Evolutionary conservation across 345 rosid species (phyloP).

Genomic region (Brassica incana): DNA sequence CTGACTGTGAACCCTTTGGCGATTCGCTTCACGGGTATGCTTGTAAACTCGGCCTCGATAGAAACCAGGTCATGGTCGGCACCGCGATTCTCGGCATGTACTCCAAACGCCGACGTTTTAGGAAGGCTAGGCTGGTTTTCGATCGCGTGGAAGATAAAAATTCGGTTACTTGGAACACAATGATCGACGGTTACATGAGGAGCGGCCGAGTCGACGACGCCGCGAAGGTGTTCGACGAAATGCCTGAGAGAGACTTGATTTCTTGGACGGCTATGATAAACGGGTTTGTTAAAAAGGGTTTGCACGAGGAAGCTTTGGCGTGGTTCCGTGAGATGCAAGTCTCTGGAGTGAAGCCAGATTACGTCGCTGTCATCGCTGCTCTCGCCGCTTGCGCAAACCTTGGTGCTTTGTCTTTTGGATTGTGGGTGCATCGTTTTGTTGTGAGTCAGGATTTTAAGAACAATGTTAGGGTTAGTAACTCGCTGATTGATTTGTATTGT

Average conservation of each 20-base stretch:
- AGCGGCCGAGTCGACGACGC: constrained; percentile 49
- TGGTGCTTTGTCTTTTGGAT: constrained; percentile 58
- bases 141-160: constrained; percentile 52
- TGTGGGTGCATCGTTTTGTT: constrained; percentile 58
- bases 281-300: constrained; percentile 61
- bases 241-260: constrained; percentile 57
- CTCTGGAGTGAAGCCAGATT: constrained; percentile 57
- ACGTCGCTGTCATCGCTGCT: constrained; percentile 56
- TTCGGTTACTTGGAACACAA: constrained; percentile 69
- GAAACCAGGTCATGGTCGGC: constrained; percentile 60
- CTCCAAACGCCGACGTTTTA: constrained; percentile 48
- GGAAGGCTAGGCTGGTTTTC: constrained; percentile 56
- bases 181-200: constrained; percentile 69
- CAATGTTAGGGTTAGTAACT: constrained; percentile 52
- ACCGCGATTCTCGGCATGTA: constrained; percentile 67
- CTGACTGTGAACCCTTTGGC: constrained; percentile 47
- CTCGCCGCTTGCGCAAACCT: constrained; percentile 63
- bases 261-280: constrained; percentile 80
- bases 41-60: constrained; percentile 57
- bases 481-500: constrained; percentile 72
- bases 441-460: constrained; percentile 45
- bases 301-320: constrained; percentile 53
- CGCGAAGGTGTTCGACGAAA: constrained; percentile 51
- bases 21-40: constrained; percentile 59
- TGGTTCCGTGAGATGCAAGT: constrained; percentile 67